A percentile compares a stretch with the other conserved stretches of the same genome.
Evolutionary conservation across 1,284 basidiomycete genomes (phyloP).

Genomic region (Papiliotrema flavescens): DNA sequence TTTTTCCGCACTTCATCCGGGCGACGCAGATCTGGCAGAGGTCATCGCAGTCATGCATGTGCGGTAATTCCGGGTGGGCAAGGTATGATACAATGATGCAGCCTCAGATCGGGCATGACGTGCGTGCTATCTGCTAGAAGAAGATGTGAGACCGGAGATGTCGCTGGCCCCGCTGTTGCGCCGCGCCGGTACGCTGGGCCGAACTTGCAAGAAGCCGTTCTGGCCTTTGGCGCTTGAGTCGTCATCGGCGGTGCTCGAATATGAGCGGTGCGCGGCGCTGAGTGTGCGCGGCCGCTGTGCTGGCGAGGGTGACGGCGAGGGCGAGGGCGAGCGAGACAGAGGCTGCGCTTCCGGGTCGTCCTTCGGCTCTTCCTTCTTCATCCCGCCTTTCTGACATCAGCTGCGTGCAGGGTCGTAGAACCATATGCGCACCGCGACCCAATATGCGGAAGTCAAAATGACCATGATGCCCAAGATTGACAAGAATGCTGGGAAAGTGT

Average conservation of each 20-base stretch:
- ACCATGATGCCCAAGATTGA: conserved; percentile 41
- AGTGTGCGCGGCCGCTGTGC: not conserved
- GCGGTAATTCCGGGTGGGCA: not conserved
- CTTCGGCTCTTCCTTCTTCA: not conserved
- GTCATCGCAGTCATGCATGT: not conserved
- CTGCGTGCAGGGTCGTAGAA: not conserved
- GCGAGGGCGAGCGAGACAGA: not conserved
- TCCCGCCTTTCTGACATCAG: not conserved
- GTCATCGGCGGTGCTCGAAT: not conserved
- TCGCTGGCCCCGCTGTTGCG: not conserved
- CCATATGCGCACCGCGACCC: conserved; percentile 42
- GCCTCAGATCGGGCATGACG: not conserved
- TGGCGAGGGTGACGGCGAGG: not conserved
- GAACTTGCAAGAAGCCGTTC: not conserved
- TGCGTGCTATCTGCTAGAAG: not conserved
- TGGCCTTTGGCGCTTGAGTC: not conserved
- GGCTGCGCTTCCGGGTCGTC: not conserved
- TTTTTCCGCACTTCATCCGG: not conserved
- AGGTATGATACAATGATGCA: not conserved
- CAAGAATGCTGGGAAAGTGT: conserved; percentile 38
- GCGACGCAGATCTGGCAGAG: not conserved
- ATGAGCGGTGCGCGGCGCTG: not conserved
- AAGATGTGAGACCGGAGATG: not conserved
- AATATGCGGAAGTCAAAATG: conserved; percentile 42
- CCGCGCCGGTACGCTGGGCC: not conserved